Conservation (phyloP, 768 basidiomycete species). For the Cystobasidium tubakii region DNA sequence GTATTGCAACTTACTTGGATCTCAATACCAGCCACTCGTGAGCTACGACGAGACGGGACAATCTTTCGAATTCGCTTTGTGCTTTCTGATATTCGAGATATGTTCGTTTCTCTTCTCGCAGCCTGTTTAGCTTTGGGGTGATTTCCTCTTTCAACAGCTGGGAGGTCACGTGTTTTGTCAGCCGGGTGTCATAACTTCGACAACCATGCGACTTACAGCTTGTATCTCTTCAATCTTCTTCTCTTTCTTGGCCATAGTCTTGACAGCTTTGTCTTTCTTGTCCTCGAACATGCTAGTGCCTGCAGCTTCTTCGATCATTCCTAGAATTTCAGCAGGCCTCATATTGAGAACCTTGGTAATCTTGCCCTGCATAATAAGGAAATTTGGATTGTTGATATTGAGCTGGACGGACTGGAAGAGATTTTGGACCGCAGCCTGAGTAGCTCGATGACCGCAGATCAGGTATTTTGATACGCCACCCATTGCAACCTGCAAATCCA, state of each 20-base stretch:
- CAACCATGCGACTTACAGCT: conserved; percentile 49
- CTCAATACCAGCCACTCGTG: conserved; percentile 67
- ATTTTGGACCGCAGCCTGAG: conserved; percentile 75
- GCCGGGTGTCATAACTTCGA: background rate
- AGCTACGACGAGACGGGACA: conserved; percentile 73
- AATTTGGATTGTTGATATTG: conserved; percentile 99
- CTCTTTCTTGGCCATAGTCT: conserved; percentile 95
- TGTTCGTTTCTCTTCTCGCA: conserved; percentile 78
- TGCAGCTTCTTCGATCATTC: conserved; percentile 97
- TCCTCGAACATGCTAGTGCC: conserved; percentile 99
- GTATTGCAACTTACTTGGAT: background rate
- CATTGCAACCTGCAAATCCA: conserved; percentile 57
- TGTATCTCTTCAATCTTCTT: conserved; percentile 87
- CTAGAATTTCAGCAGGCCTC: conserved; percentile 93
- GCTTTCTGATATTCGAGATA: conserved; percentile 87
- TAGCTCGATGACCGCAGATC: conserved; percentile 87
- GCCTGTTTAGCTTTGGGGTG: conserved; percentile 83
- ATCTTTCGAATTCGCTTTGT: conserved; percentile 74
- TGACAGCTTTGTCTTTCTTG: conserved; percentile 89
- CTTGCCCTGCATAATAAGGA: conserved; percentile 98
- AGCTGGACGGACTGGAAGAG: conserved; percentile 94
- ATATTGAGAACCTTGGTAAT: conserved; percentile 99
- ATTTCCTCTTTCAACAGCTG: conserved; percentile 78
- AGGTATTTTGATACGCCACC: conserved; percentile 93
- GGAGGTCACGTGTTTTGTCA: conserved; percentile 4